phyloP scores from a whole-genome alignment of 805 yeast species.

The Pichia insulana region DNA sequence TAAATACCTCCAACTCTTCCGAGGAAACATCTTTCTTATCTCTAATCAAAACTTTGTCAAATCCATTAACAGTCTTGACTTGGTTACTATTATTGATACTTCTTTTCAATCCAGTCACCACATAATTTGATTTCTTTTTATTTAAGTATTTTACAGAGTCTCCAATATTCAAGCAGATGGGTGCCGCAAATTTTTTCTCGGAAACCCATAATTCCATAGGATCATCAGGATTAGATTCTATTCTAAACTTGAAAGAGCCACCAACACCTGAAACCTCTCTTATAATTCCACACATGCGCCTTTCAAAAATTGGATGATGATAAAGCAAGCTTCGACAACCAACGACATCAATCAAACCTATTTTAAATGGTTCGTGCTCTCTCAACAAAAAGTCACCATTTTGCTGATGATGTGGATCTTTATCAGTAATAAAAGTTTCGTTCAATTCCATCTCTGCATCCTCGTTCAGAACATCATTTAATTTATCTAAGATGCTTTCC shows the following conservation, averaged over 20 bases:
- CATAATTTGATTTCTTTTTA: conserved; percentile 5
- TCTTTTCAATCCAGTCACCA: conserved; percentile 14
- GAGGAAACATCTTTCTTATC: background rate
- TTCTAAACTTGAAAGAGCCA: background rate
- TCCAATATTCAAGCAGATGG: conserved; percentile 14
- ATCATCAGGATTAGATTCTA: conserved; percentile 1
- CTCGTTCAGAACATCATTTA: background rate
- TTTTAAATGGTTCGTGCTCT: no score
- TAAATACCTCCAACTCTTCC: conserved; percentile 6
- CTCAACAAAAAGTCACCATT: background rate
- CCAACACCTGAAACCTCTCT: background rate
- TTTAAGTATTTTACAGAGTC: conserved; percentile 9
- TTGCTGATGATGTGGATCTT: background rate
- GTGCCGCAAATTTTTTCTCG: conserved; percentile 13
- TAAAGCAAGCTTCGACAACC: conserved; percentile 1
- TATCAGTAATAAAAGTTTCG: background rate
- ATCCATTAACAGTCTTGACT: conserved; percentile 12
- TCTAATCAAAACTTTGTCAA: conserved; percentile 2
- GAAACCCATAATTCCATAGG: background rate
- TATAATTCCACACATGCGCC: conserved; percentile 2
- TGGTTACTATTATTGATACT: background rate
- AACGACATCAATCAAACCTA: conserved; percentile 1
- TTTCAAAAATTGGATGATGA: background rate
- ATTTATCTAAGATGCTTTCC: background rate
- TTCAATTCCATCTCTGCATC: background rate